Base-by-base conservation (phyloP, 2,329 filamentous ascomycete species). In the Botryotinia globosa region DNA sequence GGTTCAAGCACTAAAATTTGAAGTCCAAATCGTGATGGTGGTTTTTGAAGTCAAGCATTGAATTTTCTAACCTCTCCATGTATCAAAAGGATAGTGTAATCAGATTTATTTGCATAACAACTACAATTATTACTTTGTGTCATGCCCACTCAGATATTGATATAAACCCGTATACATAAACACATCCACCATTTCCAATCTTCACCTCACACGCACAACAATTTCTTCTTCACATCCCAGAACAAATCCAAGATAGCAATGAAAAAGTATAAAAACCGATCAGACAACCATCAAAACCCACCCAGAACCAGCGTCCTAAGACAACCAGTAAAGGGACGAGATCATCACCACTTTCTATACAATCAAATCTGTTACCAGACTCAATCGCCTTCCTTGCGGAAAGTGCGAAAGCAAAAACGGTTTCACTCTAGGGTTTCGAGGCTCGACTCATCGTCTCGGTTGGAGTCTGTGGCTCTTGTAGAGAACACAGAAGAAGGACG, bases 311-410 rank as follows among this genome's bases (percentile, higher is more conserved):
- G 88, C 88, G 91, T 90, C 92, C 92, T 85, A 94, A 90, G 89
- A 89, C 90, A 88, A 87, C 84, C 82, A 85, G 80, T 82, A 86
- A 87, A 85, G 91, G 92, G 92, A 90, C 87, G 92, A 96, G 93
- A 96, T 97, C 94, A 96, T 96, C 92, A 94, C 90, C 91, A 90
- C 91, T 90, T 88, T 91, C 91, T 94, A 90, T 92, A 93, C 90
- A 91, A 56, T 87, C 18, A 10, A 4, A 12, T 7, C 29, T n/a
- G 34, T n/a, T 9, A 9, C 48, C 16, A n/a, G 12, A 48, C 8
- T 20, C 14, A 18, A 67, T 37, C 62, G 70, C 62, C 25, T 44
- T 67, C 62, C 25, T 67, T 51, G 39, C 70, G 18, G 87, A 85
- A 84, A 86, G 87, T 77, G 74, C 87, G 87, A 88, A 85, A 87